Base-by-base conservation (phyloP, 495 filamentous ascomycete species). In the Penicillium riverlandense region DNA sequence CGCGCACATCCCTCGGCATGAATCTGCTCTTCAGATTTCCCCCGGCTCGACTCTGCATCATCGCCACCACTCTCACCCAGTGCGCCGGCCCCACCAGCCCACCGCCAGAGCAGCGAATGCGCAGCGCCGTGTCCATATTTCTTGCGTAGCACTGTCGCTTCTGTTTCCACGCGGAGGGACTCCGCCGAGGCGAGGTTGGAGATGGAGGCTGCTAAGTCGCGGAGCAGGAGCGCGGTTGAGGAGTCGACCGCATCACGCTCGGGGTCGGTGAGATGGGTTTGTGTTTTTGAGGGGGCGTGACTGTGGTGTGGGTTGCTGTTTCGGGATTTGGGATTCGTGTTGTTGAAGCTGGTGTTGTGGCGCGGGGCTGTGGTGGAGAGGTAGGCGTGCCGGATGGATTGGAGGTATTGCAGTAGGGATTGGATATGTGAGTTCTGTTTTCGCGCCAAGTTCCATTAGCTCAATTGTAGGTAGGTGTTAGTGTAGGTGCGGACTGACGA, bases 361-460 rank as follows among this genome's bases (percentile, higher is more conserved):
- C 57, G 66, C 40, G 72, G 65, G 16, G 72, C 66, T 11, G 79
- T 77, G 47, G 80, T 86, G 38, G 90, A 90, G 52, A 98, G 89
- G 72, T 97, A 98, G 53, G 89, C 76, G 48, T 88, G 87, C 43
- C 94, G 86, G 47, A 95, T 86, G 38, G 78, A 78, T 57, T 79
- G 79, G 34, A 98, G 86, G 45, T 95, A 86, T 49, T 62, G 60
- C 46, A 83, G 77, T 36, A 98, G 80, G 38, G 81, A 85, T 41
- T 75, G 49, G 40, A 97, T 88, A 66, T 92, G 89, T 8, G 85
- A 76, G 61, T 94, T 92, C 92, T 97, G 55, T 22, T 22, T 22
- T 6, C 4, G 2, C 22, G 22, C 2, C 22, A 22, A 22, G 2
- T 22, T 22, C 22, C 3, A 22, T 22, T 22, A 22, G 22, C 0